Percentiles rank a stretch among this genome's conserved stretches.
Evolutionary conservation across 225 moss, liverwort and hornwort species (phyloP).

Genomic region (Neckera pumila): DNA sequence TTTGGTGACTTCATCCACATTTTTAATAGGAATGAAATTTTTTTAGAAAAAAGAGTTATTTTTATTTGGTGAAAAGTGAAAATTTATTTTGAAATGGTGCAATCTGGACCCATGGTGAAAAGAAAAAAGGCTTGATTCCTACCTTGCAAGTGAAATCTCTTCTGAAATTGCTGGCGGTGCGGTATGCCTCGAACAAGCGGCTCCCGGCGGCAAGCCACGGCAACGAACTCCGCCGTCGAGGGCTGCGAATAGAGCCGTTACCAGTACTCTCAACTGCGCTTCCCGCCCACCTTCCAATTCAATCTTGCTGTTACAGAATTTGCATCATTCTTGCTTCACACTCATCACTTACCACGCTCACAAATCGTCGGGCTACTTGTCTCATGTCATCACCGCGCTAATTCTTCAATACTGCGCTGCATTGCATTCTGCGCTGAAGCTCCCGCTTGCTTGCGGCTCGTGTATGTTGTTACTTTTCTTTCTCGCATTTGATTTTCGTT

Average conservation of each 20-base stretch:
- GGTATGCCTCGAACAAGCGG: background rate
- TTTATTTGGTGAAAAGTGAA: too few relatives aligned
- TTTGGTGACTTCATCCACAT: too few relatives aligned
- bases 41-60: too few relatives aligned
- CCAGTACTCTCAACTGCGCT: background rate
- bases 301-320: background rate
- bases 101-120: too few relatives aligned
- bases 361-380: background rate
- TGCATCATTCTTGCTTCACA: background rate
- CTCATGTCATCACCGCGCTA: background rate
- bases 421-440: background rate
- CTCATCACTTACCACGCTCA: background rate
- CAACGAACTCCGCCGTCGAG: background rate
- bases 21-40: too few relatives aligned
- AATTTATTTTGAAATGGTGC: too few relatives aligned
- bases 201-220: background rate
- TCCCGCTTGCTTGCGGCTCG: background rate
- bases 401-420: background rate
- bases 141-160: background rate
- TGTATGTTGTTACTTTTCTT: background rate
- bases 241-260: slow-evolving; percentile 1
- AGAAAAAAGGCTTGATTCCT: too few relatives aligned
- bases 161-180: background rate
- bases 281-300: background rate
- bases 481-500: background rate